Percentiles rank a stretch among this genome's conserved stretches.
These are phyloP conservation scores for Podospora didyma DNA, from an alignment of 495 filamentous ascomycete species.

Conservation along the genomic window DNA sequence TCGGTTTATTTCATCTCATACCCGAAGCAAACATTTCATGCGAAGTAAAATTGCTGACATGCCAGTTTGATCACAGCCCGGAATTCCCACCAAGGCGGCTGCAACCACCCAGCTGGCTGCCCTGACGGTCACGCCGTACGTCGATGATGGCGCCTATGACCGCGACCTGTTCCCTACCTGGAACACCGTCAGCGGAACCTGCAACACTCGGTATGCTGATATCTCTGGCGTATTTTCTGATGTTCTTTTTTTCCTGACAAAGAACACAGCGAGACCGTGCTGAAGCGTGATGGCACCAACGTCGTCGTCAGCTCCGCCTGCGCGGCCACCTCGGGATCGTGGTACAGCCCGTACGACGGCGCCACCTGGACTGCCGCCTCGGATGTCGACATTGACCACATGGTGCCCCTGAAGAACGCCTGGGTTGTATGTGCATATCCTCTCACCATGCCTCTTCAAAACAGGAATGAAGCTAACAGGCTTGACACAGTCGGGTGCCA, in stretches of 20 bases:
- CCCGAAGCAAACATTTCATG: neutral
- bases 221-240: neutral
- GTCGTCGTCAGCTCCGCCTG: conserved; percentile 51
- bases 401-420: conserved; percentile 70
- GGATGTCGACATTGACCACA: conserved; percentile 72
- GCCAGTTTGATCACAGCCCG: conserved; percentile 36
- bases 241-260: neutral
- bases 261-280: conserved; percentile 54
- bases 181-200: conserved; percentile 58
- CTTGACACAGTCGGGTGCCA: conserved; percentile 43
- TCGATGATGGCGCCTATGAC: conserved; percentile 51
- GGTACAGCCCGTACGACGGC: conserved; percentile 66
- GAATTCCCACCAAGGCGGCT: conserved; percentile 51
- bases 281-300: conserved; percentile 62
- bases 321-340: conserved; percentile 53
- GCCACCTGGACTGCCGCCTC: conserved; percentile 60
- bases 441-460: neutral
- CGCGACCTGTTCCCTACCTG: conserved; percentile 66
- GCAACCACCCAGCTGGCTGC: conserved; percentile 52
- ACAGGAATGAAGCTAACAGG: neutral
- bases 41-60: neutral
- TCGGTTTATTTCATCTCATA: conserved; percentile 10
- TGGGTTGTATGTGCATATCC: conserved; percentile 58
- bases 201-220: conserved; percentile 44
- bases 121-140: conserved; percentile 51